Evolutionary conservation across 768 basidiomycete species (phyloP).

Genomic region (Pisolithus tinctorius): DNA sequence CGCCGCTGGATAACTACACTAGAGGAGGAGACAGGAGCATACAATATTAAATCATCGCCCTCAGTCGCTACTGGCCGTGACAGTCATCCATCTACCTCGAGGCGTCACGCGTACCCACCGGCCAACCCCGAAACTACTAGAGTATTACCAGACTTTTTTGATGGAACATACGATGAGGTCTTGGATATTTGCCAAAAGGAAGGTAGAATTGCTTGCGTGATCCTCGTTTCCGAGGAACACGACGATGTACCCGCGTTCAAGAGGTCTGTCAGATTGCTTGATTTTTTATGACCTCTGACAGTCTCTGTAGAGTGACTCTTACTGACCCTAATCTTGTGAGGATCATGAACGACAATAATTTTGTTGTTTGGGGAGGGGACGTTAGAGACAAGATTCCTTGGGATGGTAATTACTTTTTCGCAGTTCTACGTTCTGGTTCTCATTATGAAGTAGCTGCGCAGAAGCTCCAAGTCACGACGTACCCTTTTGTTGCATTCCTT

Average conservation of each 20-base stretch:
- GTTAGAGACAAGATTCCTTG: conserved; percentile 78
- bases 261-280: conserved; percentile 37
- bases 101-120: conserved; percentile 20
- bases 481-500: conserved; percentile 88
- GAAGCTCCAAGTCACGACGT: conserved; percentile 83
- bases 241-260: conserved; percentile 88
- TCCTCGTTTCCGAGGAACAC: conserved; percentile 86
- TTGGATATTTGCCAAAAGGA: conserved; percentile 66
- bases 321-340: conserved; percentile 67
- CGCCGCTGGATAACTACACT: conserved; percentile 76
- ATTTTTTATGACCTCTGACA: not conserved
- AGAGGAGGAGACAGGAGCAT: conserved; percentile 81
- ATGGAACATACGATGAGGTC: conserved; percentile 78
- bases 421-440: not conserved
- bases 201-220: conserved; percentile 65
- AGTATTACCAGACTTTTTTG: conserved; percentile 72
- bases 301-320: conserved; percentile 53
- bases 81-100: conserved; percentile 40
- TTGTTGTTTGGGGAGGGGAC: conserved; percentile 91
- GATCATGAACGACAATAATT: conserved; percentile 61
- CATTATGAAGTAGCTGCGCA: conserved; percentile 38
- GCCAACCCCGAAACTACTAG: conserved; percentile 33
- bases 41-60: conserved; percentile 41
- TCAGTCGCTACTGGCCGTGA: conserved; percentile 34
- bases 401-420: conserved; percentile 38